Conservation (phyloP, 1,139 yeast genomes). For the Geotrichum australiense region DNA sequence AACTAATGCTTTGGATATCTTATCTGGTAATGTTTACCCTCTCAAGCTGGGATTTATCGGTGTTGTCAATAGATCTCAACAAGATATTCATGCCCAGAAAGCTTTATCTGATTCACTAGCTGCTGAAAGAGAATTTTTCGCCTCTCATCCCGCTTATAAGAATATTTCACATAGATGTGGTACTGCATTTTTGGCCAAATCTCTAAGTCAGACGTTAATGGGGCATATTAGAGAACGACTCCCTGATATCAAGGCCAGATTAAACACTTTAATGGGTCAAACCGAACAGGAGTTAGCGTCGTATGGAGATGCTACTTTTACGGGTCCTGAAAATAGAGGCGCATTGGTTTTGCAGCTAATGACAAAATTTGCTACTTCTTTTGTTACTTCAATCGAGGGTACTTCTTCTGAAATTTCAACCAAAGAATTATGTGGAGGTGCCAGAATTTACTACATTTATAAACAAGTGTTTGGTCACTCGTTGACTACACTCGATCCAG, state of each 20-base stretch:
- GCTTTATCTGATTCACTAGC: conserved; percentile 72
- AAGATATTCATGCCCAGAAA: conserved; percentile 78
- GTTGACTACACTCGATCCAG: conserved; percentile 74
- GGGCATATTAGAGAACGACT: conserved; percentile 85
- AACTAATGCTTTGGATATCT: conserved; percentile 88
- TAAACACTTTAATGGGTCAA: conserved; percentile 92
- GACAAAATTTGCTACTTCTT: conserved; percentile 87
- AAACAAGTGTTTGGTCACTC: conserved; percentile 85
- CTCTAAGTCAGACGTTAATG: conserved; percentile 86
- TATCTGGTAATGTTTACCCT: conserved; percentile 92
- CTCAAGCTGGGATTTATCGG: conserved; percentile 95
- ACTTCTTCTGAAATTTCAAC: conserved; percentile 78
- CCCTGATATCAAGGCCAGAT: conserved; percentile 93
- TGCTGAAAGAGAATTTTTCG: conserved; percentile 77
- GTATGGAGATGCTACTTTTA: conserved; percentile 58
- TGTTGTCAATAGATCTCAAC: conserved; percentile 93
- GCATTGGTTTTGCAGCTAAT: conserved; percentile 76
- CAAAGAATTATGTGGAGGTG: conserved; percentile 97
- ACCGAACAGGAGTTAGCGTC: conserved; percentile 88
- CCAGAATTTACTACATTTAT: conserved; percentile 87
- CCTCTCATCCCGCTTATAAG: conserved; percentile 79
- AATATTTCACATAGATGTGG: conserved; percentile 87
- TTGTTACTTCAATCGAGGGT: conserved; percentile 89
- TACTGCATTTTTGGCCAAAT: conserved; percentile 76
- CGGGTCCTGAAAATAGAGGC: conserved; percentile 52